Evolutionary conservation across 345 rosid genomes (phyloP), one percentile per base, ranked within the genome.

Genomic region (Dipteronia sinensis): DNA sequence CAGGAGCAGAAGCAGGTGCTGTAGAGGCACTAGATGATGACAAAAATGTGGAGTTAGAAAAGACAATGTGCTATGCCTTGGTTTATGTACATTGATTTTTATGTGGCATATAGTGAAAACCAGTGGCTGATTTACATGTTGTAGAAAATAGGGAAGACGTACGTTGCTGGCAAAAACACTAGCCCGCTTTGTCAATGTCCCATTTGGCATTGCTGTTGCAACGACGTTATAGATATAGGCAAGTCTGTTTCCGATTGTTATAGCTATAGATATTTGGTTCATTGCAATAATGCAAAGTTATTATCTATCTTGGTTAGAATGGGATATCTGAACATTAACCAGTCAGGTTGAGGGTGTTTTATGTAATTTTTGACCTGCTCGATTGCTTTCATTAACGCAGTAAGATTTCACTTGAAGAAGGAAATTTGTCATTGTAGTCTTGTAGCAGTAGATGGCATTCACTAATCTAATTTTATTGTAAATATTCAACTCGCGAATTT

Each of bases 161-260:
- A n/a, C n/a, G 10, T 85, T 93, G 82, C 91, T 93, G 9, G 97
- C 95, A 65, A 93, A 93, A 87, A 89, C 97, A 44, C 80, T 93
- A 76, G 95, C 97, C 68, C 90, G 94, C 70, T 89, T 89, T 80
- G 95, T 93, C 47, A 93, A 91, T 86, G 95, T 91, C 77, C 95
- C 97, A 10, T 93, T 93, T 81, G 92, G 91, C 40, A 89, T 93
- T 86, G 92, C 95, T 79, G 95, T 91, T 83, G 95, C 97, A 20
- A 93, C 97, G 65, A 85, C 94, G 63, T 85, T 93, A 77, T n/a
- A n/a, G n/a, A 93, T 95, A 66, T 95, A 89, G 97, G 97, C 87
- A 88, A 80, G 88, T 71, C 42, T 53, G 3, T 76, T 64, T 73
- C 62, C 3, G 40, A 16, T 44, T 63, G 38, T 7, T 25, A 17